phyloP scores from a whole-genome alignment of 441 rosid species.

The Erodium texanum region DNA sequence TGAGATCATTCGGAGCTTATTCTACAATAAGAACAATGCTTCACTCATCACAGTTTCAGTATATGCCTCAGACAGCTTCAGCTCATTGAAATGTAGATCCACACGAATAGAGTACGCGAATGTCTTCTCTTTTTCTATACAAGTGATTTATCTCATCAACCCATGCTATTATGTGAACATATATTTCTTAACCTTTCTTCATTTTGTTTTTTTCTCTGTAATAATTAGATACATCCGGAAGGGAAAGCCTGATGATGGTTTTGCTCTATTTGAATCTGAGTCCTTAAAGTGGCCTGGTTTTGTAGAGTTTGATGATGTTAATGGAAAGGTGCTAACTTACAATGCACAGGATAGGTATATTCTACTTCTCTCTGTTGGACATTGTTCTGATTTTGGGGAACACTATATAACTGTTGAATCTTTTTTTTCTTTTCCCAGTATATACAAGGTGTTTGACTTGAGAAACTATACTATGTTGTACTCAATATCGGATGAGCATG shows the following conservation, averaged over 20 bases:
- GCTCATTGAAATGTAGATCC: conserved; percentile 47
- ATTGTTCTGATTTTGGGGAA: background rate
- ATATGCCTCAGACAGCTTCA: conserved; percentile 40
- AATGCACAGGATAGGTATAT: conserved; percentile 63
- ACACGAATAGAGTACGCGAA: conserved; percentile 39
- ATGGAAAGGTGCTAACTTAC: conserved; percentile 66
- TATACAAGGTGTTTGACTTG: conserved; percentile 60
- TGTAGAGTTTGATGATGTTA: conserved; percentile 77
- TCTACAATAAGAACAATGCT: conserved; percentile 46
- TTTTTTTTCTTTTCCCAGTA: conserved; percentile 23
- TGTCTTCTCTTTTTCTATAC: background rate
- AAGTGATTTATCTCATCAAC: background rate
- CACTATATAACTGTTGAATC: background rate
- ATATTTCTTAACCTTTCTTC: background rate
- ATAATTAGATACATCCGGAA: conserved; percentile 43
- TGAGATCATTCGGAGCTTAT: conserved; percentile 42
- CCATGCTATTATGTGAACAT: no score
- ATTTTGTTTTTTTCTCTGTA: background rate
- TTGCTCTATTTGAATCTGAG: conserved; percentile 65
- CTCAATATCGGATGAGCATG: conserved; percentile 50
- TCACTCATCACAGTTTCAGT: conserved; percentile 48
- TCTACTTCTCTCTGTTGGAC: conserved; percentile 10
- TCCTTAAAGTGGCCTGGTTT: conserved; percentile 78
- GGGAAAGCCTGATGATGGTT: conserved; percentile 66
- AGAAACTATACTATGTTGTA: conserved; percentile 54